Conservation (phyloP, 495 filamentous ascomycete species). For the Aspergillus egyptiacus region DNA sequence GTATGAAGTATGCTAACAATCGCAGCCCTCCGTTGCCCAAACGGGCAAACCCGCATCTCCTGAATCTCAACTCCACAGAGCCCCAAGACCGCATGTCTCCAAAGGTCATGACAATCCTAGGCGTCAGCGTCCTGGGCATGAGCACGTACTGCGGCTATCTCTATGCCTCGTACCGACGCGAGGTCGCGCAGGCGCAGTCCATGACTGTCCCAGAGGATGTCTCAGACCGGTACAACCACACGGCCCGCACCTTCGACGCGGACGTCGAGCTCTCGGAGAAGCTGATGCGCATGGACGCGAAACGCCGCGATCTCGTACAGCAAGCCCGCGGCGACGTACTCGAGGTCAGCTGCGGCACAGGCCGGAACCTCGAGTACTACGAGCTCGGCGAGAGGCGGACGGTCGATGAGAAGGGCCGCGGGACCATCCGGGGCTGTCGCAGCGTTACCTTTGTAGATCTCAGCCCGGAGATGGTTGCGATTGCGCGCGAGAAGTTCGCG, state of each 20-base stretch:
- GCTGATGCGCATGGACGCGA: slow-evolving; percentile 54
- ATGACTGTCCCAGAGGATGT: slow-evolving; percentile 44
- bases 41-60: slow-evolving; percentile 21
- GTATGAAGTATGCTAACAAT: slow-evolving; percentile 1
- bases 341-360: slow-evolving; percentile 88
- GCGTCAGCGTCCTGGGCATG: slow-evolving; percentile 41
- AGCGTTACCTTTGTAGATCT: slow-evolving; percentile 58
- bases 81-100: slow-evolving; percentile 27
- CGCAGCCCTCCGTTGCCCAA: slow-evolving; percentile 15
- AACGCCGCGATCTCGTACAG: slow-evolving; percentile 55
- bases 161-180: slow-evolving; percentile 41
- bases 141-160: slow-evolving; percentile 49
- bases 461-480: slow-evolving; percentile 57
- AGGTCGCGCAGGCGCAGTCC: slow-evolving; percentile 32
- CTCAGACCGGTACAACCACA: slow-evolving; percentile 51
- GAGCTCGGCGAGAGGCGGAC: slow-evolving; percentile 59
- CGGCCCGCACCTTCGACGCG: slow-evolving; percentile 55
- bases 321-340: slow-evolving; percentile 73
- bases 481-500: slow-evolving; percentile 54
- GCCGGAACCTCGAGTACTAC: slow-evolving; percentile 77
- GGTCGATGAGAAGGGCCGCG: slow-evolving; percentile 49
- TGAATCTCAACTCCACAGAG: slow-evolving; percentile 9
- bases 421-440: slow-evolving; percentile 38
- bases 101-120: slow-evolving; percentile 34
- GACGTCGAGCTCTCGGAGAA: slow-evolving; percentile 61